A percentile compares a stretch with the other conserved stretches of the same genome.
Conservation (phyloP, 2,329 filamentous ascomycete species). For the Exophiala dermatitidis region DNA sequence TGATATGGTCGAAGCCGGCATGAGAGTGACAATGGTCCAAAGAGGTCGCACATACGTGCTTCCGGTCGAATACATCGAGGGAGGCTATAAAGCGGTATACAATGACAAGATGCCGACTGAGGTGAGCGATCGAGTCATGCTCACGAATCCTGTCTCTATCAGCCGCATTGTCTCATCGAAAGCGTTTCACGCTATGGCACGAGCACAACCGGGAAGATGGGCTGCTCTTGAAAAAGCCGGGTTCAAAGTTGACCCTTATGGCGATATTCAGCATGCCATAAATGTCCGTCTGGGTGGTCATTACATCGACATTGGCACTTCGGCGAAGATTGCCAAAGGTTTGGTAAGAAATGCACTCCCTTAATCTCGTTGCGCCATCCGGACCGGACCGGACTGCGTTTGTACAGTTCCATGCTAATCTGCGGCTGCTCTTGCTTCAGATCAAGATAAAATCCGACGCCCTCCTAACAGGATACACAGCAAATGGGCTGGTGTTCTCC, state of each 20-base stretch:
- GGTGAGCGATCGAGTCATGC: constrained; percentile 20
- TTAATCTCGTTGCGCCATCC: constrained; percentile 12
- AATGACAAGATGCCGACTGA: constrained; percentile 23
- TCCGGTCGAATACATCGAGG: constrained; percentile 25
- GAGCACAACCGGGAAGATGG: constrained; percentile 33
- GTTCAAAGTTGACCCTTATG: constrained; percentile 37
- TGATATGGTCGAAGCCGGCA: constrained; percentile 40
- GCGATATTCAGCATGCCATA: constrained; percentile 31
- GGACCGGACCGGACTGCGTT: background rate
- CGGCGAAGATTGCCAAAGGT: constrained; percentile 38
- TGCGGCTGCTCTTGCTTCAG: constrained; percentile 22
- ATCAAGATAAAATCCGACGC: constrained; percentile 40
- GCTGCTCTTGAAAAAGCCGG: constrained; percentile 38
- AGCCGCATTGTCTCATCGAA: constrained; percentile 31
- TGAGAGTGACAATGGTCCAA: constrained; percentile 42
- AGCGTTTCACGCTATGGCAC: constrained; percentile 26
- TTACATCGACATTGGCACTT: constrained; percentile 43
- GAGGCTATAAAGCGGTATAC: constrained; percentile 20
- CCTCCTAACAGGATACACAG: constrained; percentile 32
- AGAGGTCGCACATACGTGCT: constrained; percentile 35
- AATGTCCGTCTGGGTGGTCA: constrained; percentile 41
- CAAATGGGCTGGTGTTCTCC: constrained; percentile 37
- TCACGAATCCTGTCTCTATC: constrained; percentile 29
- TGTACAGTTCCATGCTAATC: background rate
- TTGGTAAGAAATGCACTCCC: background rate